Evolutionary conservation across 2,329 filamentous ascomycete species (phyloP).

Genomic region (Didymosphaeria variabile): DNA sequence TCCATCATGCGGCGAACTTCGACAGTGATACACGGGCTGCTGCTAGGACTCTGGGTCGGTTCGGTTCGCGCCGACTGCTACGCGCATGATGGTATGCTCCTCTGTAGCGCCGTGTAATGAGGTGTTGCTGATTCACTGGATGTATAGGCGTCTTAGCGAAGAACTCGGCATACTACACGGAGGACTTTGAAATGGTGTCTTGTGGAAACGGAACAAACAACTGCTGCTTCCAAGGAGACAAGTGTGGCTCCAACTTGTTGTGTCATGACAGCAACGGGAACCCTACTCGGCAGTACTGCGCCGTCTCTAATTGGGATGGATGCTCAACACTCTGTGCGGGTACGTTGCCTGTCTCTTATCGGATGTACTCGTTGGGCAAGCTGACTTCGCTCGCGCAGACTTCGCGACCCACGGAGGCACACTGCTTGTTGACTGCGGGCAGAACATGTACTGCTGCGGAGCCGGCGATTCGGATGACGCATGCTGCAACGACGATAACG

Average conservation of each 20-base stretch:
- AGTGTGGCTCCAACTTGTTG: slow-evolving; percentile 2
- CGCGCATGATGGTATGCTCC: slow-evolving; percentile 8
- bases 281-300: slow-evolving; percentile 3
- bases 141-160: slow-evolving; percentile 6
- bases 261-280: not conserved
- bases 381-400: not conserved
- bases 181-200: slow-evolving; percentile 4
- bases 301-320: not conserved
- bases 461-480: not conserved
- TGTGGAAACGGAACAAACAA: slow-evolving; percentile 11
- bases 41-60: not conserved
- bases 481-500: not conserved
- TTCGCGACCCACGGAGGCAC: not conserved
- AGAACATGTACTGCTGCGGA: slow-evolving; percentile 11
- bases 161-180: not conserved
- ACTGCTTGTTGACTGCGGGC: slow-evolving; percentile 5
- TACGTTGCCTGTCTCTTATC: not conserved
- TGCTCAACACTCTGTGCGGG: slow-evolving; percentile 3
- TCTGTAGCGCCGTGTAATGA: not conserved
- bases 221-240: slow-evolving; percentile 8
- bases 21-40: not conserved
- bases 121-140: not conserved
- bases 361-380: not conserved
- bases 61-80: slow-evolving; percentile 5
- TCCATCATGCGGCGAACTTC: not conserved